Percentiles rank a stretch among this genome's conserved stretches.
Conservation (phyloP, 1,139 yeast species). For the Candida smagusa region DNA sequence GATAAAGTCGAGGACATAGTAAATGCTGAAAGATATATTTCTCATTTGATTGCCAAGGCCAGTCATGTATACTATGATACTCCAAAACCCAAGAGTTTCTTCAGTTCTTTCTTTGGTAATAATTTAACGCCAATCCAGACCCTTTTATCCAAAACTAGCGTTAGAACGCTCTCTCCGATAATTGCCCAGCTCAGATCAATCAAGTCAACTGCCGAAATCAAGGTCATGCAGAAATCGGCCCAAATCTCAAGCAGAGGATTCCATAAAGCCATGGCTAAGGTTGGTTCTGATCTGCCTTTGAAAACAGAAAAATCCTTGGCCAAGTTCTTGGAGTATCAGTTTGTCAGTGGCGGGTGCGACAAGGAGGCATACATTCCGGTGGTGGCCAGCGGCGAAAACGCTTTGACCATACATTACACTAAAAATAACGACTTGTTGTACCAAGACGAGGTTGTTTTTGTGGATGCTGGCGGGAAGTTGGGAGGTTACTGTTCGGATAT, state of each 20-base stretch:
- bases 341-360: constrained; percentile 85
- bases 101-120: constrained; percentile 10
- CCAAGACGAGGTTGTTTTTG: constrained; percentile 78
- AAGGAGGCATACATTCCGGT: constrained; percentile 91
- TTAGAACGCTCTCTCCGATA: constrained; percentile 44
- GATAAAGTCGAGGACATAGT: constrained; percentile 62
- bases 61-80: constrained; percentile 52
- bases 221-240: constrained; percentile 78
- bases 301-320: constrained; percentile 73
- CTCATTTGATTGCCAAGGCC: constrained; percentile 44
- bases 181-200: constrained; percentile 60
- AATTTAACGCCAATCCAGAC: constrained; percentile 2
- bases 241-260: constrained; percentile 79
- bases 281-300: constrained; percentile 45
- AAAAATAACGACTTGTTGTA: constrained; percentile 77
- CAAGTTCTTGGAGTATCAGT: constrained; percentile 79
- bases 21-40: constrained; percentile 39
- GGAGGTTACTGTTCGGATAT: constrained; percentile 97
- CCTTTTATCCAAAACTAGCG: constrained; percentile 20
- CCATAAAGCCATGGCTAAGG: constrained; percentile 72
- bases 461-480: constrained; percentile 91
- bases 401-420: constrained; percentile 86
- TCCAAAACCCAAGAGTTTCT: constrained; percentile 12
- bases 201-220: constrained; percentile 75
- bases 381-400: constrained; percentile 89